These are phyloP conservation scores for Quillaja saponaria DNA, from an alignment of 306 rosid genomes.

Conservation along the genomic window DNA sequence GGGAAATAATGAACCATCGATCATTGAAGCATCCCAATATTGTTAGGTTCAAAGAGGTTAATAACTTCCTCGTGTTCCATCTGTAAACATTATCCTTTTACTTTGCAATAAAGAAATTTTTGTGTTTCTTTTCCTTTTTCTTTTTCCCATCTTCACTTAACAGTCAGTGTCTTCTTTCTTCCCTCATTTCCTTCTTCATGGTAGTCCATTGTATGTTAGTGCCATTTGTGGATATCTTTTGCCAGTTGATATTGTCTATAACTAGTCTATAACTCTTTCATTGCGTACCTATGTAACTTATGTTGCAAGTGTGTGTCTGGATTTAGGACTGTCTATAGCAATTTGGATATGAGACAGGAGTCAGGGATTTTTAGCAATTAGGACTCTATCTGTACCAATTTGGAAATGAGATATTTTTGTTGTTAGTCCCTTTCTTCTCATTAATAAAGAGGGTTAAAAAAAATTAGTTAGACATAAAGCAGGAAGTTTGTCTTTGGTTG, in stretches of 20 bases:
- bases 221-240: too few species aligned
- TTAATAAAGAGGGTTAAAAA: constrained; percentile 13
- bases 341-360: too few species aligned
- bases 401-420: constrained; percentile 15
- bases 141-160: neutral
- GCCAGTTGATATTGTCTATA: neutral
- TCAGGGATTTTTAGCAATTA: constrained; percentile 3
- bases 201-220: neutral
- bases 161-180: neutral
- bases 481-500: neutral
- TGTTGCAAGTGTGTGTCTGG: neutral
- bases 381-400: constrained; percentile 16
- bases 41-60: constrained; percentile 77
- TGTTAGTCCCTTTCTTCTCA: neutral
- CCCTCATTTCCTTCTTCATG: too few species aligned
- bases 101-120: neutral
- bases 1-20: constrained; percentile 91
- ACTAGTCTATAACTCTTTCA: neutral
- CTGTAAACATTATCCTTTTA: neutral
- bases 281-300: neutral
- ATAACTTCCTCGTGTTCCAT: constrained; percentile 17
- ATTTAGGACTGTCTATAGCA: too few species aligned
- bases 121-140: neutral
- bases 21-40: constrained; percentile 86
- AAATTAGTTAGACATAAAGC: neutral